Base-by-base conservation (phyloP, 768 basidiomycete genomes). In the Candolleomyces aberdarensis region DNA sequence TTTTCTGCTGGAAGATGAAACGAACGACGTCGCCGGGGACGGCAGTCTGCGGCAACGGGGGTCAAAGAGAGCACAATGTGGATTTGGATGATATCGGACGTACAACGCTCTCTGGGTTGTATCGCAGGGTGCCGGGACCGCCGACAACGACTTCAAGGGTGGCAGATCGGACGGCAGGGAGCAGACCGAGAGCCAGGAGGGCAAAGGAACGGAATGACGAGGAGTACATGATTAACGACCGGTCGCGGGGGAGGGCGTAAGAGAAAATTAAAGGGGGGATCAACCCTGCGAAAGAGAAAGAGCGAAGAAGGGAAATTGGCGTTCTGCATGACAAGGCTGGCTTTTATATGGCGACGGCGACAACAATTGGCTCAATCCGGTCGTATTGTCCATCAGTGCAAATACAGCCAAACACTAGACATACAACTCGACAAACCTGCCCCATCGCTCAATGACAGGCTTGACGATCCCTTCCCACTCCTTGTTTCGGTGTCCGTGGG, bases 381-480 rank as follows among this genome's bases (percentile, higher is more conserved):
- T 26, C 32, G 22, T 7, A 49, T 49, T 49, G 48, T 49, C 48
- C 48, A 49, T 49, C 48, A 49, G 15, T 3, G 10, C 48, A 49
- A 49, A 49, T 7, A 49, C 10, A 5, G 17, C 17, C 20, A 49
- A 10, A 49, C 7, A 49, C 11, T 63, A 75, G 19, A 82, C 72
- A 74, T 76, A 77, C 26, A 74, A 62, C 39, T 76, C 74, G n/a
- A 83, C 80, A 70, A 90, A 94, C 29, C 62, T 75, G 2, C 88
- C 92, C 92, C 92, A 94, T 55, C 84, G 84, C 69, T 89, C 84
- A 55, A 94, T 83, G 5, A 92, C 84, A 46, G 89, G 89, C 63
- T 83, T 85, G 43, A 94, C 88, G 32, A 93, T 78, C 13, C 72
- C 62, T 57, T 91, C 87, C 87, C 88, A 93, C 71, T 93, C 92